Evolutionary conservation across 1,284 basidiomycete species (phyloP), one percentile per base, ranked within the genome.

Genomic region (Boletus sp.): DNA sequence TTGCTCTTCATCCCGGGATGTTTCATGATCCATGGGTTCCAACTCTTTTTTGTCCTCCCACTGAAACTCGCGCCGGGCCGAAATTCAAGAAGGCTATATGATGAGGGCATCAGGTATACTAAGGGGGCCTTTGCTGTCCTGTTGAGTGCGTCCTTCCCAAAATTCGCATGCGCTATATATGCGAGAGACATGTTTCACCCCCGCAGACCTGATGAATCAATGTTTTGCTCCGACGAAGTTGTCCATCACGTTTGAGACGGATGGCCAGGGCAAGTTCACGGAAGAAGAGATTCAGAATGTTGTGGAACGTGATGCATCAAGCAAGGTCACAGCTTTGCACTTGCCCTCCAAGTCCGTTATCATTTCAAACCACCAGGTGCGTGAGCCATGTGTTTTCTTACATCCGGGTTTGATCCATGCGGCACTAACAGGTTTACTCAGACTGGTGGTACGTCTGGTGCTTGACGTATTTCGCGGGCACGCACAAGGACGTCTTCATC

Each of bases 381-480:
- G 74, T 12, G 16, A 57, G 36, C 48, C 45, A 46, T 37, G 30
- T 14, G 30, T 29, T 34, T 17, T 26, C 29, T 8, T 8, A 26
- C 17, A 16, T 27, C 19, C 25, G 26, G 16, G 6, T 40, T 32
- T 50, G 10, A 56, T 40, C 51, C 37, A 34, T 46, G 12, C 30
- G 39, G 7, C 27, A 13, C 35, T 58, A 95, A n/a, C n/a, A n/a
- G 88, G 77, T 90, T 20, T 94, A 96, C 64, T 79, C 83, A 5
- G 94, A 96, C 70, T 91, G 88, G 88, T 91, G 88, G 81, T 95
- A 94, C 60, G 78, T 88, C 29, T 96, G 94, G 94, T 85, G 84
- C 57, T 68, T 94, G 40, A 78, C 82, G 2, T 92, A 91, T 61
- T 90, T 88, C 61, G 77, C 84, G 55, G 78, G 81, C 27, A 77